These are phyloP conservation scores for Hibiscus tridactylites DNA, from an alignment of 345 rosid species.

Conservation along the genomic window DNA sequence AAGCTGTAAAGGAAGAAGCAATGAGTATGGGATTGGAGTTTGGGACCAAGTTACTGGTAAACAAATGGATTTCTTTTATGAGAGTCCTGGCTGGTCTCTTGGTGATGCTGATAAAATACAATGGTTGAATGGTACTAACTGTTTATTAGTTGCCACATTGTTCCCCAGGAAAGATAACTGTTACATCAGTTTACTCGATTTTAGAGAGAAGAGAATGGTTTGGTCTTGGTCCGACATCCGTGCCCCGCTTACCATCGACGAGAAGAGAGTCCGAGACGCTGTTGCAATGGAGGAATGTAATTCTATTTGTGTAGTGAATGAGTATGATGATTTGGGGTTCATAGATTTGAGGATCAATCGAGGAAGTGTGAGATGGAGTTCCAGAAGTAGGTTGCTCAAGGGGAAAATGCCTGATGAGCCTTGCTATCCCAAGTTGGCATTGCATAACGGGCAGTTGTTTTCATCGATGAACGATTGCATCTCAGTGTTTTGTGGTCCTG, in stretches of 20 bases:
- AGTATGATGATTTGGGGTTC: constrained; percentile 89
- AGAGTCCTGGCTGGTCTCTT: constrained; percentile 73
- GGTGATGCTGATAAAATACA: constrained; percentile 95
- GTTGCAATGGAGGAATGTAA: constrained; percentile 81
- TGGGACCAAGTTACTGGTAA: constrained; percentile 88
- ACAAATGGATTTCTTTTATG: constrained; percentile 84
- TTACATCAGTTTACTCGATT: constrained; percentile 87
- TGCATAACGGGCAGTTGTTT: constrained; percentile 78
- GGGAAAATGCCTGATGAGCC: constrained; percentile 88
- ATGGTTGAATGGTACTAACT: constrained; percentile 61
- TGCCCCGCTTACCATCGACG: constrained; percentile 47
- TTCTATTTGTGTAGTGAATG: constrained; percentile 87
- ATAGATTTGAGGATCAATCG: constrained; percentile 66
- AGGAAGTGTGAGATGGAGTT: constrained; percentile 88
- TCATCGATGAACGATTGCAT: constrained; percentile 91
- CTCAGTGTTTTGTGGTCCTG: constrained; percentile 84
- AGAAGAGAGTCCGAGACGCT: constrained; percentile 88
- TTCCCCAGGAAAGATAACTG: constrained; percentile 95
- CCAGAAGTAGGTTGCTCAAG: constrained; percentile 75
- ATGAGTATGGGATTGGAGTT: constrained; percentile 92
- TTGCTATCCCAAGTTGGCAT: constrained; percentile 80
- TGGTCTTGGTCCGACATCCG: constrained; percentile 95
- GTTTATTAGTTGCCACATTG: constrained; percentile 82
- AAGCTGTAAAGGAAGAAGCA: constrained; percentile 83
- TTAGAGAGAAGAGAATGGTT: constrained; percentile 72